phyloP scores from a whole-genome alignment of 768 basidiomycete species.

The Tulasnella sp. region DNA sequence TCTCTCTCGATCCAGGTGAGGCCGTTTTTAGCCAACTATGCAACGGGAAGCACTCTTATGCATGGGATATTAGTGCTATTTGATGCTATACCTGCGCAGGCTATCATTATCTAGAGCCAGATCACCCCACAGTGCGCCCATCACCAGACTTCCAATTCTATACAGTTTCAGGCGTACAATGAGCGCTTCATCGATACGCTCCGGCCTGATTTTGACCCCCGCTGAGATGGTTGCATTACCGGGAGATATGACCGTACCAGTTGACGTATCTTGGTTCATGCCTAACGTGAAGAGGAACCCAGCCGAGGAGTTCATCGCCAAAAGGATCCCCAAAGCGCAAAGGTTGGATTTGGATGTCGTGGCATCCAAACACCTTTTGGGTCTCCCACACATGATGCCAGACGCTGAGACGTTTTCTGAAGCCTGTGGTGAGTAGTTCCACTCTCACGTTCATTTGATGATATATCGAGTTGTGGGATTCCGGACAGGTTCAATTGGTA shows the following conservation, averaged over 20 bases:
- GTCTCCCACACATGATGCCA: slow-evolving; percentile 94
- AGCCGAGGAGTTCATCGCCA: slow-evolving; percentile 52
- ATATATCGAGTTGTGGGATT: not conserved
- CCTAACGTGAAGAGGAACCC: slow-evolving; percentile 69
- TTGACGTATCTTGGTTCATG: slow-evolving; percentile 92
- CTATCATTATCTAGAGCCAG: too few species aligned
- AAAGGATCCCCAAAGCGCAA: slow-evolving; percentile 58
- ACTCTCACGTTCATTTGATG: not conserved
- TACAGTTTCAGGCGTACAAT: too few species aligned
- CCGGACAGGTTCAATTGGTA: slow-evolving; percentile 54
- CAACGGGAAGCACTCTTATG: too few species aligned
- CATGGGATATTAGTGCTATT: too few species aligned
- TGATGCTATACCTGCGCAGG: too few species aligned
- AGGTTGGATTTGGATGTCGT: slow-evolving; percentile 77
- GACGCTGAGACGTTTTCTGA: slow-evolving; percentile 54
- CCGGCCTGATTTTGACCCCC: slow-evolving; percentile 1
- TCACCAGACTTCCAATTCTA: too few species aligned
- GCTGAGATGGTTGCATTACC: slow-evolving; percentile 4
- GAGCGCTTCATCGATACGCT: not conserved
- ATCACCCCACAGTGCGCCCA: too few species aligned
- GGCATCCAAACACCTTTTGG: slow-evolving; percentile 60
- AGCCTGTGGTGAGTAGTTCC: slow-evolving; percentile 55
- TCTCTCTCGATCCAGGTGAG: too few species aligned
- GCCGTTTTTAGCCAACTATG: too few species aligned
- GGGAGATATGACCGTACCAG: slow-evolving; percentile 5